Evolutionary conservation across 495 filamentous ascomycete genomes (phyloP).

Genomic region (Thozetella sp.): DNA sequence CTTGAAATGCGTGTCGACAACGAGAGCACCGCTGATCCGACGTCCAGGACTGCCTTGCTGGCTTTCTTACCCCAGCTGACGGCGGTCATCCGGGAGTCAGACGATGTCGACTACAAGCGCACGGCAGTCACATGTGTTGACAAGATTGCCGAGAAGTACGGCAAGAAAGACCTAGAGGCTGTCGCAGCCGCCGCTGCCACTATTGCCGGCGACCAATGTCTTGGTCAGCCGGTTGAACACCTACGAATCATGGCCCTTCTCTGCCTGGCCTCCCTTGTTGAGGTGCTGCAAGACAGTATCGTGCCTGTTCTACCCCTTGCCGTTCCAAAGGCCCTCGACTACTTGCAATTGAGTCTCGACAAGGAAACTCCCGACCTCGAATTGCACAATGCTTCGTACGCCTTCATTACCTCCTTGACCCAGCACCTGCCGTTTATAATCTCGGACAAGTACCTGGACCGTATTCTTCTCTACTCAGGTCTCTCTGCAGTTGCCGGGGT

Average conservation of each 20-base stretch:
- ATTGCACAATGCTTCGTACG: conserved; percentile 80
- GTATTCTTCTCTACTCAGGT: conserved; percentile 67
- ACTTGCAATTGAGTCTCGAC: conserved; percentile 64
- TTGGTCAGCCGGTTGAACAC: conserved; percentile 70
- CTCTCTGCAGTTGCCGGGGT: conserved; percentile 62
- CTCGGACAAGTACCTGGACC: conserved; percentile 69
- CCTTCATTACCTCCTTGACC: conserved; percentile 75
- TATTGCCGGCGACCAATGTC: conserved; percentile 73
- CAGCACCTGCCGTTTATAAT: conserved; percentile 86
- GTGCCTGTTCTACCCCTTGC: conserved; percentile 79
- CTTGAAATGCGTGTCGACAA: conserved; percentile 74
- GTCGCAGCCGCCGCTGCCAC: conserved; percentile 69
- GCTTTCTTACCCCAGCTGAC: conserved; percentile 78
- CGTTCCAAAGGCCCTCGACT: conserved; percentile 67
- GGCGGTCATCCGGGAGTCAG: conserved; percentile 68
- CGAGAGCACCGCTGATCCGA: conserved; percentile 63
- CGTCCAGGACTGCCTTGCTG: conserved; percentile 69
- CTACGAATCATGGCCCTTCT: conserved; percentile 82
- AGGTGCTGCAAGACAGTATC: conserved; percentile 81
- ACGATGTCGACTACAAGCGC: conserved; percentile 73
- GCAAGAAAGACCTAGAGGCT: conserved; percentile 75
- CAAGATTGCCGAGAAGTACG: conserved; percentile 87
- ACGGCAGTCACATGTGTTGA: conserved; percentile 86
- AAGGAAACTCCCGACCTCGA: conserved; percentile 52
- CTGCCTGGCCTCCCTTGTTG: conserved; percentile 83